phyloP scores from a whole-genome alignment of 495 filamentous ascomycete species.

The Podospora bellae-mahoneyi region DNA sequence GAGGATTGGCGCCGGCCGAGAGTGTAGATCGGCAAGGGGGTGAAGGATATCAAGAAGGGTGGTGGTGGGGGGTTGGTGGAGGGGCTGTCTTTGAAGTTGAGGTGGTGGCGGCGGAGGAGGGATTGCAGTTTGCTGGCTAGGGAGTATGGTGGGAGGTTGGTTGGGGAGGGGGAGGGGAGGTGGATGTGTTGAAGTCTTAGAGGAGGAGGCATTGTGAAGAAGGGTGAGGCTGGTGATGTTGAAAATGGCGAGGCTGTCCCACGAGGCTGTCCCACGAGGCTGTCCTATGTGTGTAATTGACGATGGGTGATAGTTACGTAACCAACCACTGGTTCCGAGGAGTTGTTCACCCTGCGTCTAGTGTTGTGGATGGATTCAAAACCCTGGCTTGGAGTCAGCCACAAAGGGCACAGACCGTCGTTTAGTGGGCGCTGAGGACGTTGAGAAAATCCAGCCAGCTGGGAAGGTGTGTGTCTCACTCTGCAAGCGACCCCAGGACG shows the following conservation, averaged over 20 bases:
- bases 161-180: slow-evolving; percentile 47
- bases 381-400: neutral
- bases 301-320: neutral
- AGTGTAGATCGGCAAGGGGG: slow-evolving; percentile 82
- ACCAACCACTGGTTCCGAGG: neutral
- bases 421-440: neutral
- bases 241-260: neutral
- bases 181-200: slow-evolving; percentile 66
- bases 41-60: slow-evolving; percentile 79
- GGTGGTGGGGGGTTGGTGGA: slow-evolving; percentile 38
- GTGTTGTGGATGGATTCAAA: neutral
- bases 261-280: neutral
- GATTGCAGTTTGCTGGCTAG: slow-evolving; percentile 44
- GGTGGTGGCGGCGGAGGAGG: slow-evolving; percentile 31
- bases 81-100: slow-evolving; percentile 34
- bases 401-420: neutral
- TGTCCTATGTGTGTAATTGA: neutral
- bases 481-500: neutral
- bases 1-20: slow-evolving; percentile 77
- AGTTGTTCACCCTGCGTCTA: neutral
- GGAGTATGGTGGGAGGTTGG: slow-evolving; percentile 36
- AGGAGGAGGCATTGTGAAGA: neutral
- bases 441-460: neutral
- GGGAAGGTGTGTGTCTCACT: neutral
- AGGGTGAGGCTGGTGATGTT: neutral